Percentiles rank a stretch among this genome's conserved stretches.
Conservation (phyloP, 2,329 filamentous ascomycete genomes). For the Microdochium nivale region DNA sequence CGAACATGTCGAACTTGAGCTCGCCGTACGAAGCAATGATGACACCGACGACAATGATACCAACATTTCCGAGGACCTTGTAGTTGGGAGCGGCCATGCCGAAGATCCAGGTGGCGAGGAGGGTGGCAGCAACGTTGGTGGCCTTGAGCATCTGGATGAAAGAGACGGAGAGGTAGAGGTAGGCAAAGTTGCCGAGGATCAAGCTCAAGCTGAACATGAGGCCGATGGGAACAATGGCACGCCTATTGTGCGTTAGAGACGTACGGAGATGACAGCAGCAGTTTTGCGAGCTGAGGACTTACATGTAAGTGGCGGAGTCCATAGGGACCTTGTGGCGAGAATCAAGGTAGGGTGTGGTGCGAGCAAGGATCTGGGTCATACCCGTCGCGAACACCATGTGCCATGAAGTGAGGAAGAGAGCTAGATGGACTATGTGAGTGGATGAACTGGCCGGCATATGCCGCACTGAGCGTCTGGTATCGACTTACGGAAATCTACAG, state of each 20-base stretch:
- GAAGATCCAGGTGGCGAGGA: slow-evolving; percentile 56
- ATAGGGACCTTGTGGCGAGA: slow-evolving; percentile 53
- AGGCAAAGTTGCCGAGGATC: slow-evolving; percentile 59
- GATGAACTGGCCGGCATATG: background rate
- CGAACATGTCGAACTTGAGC: slow-evolving; percentile 58
- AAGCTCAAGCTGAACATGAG: slow-evolving; percentile 58
- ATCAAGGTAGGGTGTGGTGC: slow-evolving; percentile 55
- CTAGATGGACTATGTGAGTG: slow-evolving; percentile 14
- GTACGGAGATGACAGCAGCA: background rate
- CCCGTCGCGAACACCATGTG: slow-evolving; percentile 58
- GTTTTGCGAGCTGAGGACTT: background rate
- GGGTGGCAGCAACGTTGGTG: slow-evolving; percentile 42
- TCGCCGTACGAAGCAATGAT: slow-evolving; percentile 50
- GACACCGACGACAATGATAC: slow-evolving; percentile 44
- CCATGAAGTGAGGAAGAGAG: slow-evolving; percentile 57
- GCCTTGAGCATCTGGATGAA: slow-evolving; percentile 65
- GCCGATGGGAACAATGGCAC: slow-evolving; percentile 58
- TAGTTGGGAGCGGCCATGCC: slow-evolving; percentile 38
- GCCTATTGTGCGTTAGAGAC: slow-evolving; percentile 7
- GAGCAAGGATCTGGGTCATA: slow-evolving; percentile 57
- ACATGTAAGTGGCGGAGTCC: slow-evolving; percentile 49
- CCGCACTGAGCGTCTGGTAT: background rate
- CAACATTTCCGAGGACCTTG: slow-evolving; percentile 35
- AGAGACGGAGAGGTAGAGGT: slow-evolving; percentile 57
- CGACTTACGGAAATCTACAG: slow-evolving; percentile 35